Conservation (phyloP, 345 rosid species). For the Crucihimalaya himalaica region DNA sequence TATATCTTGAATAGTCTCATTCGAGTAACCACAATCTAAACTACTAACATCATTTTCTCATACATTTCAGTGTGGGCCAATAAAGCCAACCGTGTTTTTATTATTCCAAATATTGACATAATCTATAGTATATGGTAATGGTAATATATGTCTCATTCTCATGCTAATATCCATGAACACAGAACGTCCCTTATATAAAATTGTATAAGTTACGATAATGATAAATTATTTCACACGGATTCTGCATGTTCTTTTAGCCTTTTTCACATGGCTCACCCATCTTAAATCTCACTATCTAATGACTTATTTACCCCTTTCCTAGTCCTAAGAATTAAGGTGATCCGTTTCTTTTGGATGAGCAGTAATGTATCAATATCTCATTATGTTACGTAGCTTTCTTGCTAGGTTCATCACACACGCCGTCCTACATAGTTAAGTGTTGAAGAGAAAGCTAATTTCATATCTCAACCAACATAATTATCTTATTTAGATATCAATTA, state of each 20-base stretch:
- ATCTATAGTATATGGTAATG: neutral
- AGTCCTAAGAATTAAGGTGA: neutral
- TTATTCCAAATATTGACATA: conserved; percentile 26
- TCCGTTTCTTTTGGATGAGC: neutral
- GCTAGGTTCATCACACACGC: conserved; percentile 8
- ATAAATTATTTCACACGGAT: conserved; percentile 60
- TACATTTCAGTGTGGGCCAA: conserved; percentile 43
- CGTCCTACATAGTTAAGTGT: neutral
- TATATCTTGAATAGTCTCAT: conserved; percentile 26
- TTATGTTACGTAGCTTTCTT: conserved; percentile 17
- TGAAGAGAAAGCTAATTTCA: neutral
- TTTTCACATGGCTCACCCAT: conserved; percentile 60
- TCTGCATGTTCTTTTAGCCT: conserved; percentile 53
- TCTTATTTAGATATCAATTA: neutral
- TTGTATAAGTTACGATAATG: conserved; percentile 13
- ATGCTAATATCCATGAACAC: conserved; percentile 36
- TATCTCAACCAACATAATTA: neutral
- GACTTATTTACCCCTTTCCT: conserved; percentile 2
- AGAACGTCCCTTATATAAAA: neutral
- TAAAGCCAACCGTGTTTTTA: conserved; percentile 21
- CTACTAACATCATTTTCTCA: conserved; percentile 38
- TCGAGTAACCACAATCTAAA: conserved; percentile 45
- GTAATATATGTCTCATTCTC: conserved; percentile 23
- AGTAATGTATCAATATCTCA: conserved; percentile 21
- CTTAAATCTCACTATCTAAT: conserved; percentile 15